Evolutionary conservation across 495 filamentous ascomycete genomes (phyloP).

Genomic region (Aspergillus taichungensis): DNA sequence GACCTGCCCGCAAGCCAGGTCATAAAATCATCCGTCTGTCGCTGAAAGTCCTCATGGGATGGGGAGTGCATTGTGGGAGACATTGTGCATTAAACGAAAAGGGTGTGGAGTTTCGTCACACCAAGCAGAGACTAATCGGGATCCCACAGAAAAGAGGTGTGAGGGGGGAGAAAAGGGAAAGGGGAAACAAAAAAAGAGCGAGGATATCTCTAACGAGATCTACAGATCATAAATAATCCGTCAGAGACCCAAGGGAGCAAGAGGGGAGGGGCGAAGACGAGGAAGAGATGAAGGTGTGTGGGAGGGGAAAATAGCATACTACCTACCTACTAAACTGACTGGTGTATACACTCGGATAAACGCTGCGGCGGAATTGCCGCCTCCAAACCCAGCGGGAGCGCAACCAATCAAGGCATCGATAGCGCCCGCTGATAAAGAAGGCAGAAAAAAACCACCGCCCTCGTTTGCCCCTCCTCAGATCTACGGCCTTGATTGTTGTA

Average conservation of each 20-base stretch:
- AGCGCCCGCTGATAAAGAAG: slow-evolving; percentile 15
- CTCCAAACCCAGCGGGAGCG: not conserved
- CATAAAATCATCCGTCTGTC: slow-evolving; percentile 42
- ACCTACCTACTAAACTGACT: slow-evolving; percentile 2
- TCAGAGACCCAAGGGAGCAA: not conserved
- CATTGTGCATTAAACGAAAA: slow-evolving; percentile 20
- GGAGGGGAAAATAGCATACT: too few relatives aligned
- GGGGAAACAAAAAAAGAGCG: not conserved
- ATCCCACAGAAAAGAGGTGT: not conserved
- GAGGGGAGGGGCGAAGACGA: slow-evolving; percentile 5
- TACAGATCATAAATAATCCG: not conserved
- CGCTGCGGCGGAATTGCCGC: slow-evolving; percentile 13
- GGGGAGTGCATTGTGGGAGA: slow-evolving; percentile 30
- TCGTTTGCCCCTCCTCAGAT: slow-evolving; percentile 10
- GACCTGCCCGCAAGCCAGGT: slow-evolving; percentile 44
- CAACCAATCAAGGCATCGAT: slow-evolving; percentile 14
- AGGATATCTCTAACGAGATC: not conserved
- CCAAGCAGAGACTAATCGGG: slow-evolving; percentile 8
- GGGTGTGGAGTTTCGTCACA: slow-evolving; percentile 4
- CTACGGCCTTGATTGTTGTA: not conserved
- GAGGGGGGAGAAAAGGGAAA: slow-evolving; percentile 4
- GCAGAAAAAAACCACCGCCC: slow-evolving; percentile 4
- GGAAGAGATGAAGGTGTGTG: slow-evolving; percentile 9
- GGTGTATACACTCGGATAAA: slow-evolving; percentile 22
- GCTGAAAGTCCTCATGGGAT: slow-evolving; percentile 36